phyloP scores from a whole-genome alignment of 805 yeast genomes.

The Yarrowia yakushimensis region DNA sequence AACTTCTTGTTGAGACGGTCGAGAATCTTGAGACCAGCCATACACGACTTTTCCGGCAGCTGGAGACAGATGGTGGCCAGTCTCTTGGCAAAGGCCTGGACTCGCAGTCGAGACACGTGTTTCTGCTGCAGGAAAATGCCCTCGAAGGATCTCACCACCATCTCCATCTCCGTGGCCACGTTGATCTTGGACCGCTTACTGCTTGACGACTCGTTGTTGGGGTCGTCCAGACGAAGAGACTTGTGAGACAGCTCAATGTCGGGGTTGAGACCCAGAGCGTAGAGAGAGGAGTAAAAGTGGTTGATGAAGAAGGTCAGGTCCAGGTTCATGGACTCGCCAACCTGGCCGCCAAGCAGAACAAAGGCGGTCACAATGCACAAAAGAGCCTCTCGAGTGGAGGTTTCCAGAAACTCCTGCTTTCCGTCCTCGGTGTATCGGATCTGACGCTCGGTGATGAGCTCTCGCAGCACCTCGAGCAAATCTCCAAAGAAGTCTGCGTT shows the following conservation, averaged over 20 bases:
- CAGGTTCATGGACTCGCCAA: conserved; percentile 65
- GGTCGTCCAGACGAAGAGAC: conserved; percentile 75
- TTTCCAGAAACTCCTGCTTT: conserved; percentile 45
- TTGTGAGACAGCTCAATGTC: conserved; percentile 85
- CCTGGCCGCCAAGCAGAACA: conserved; percentile 73
- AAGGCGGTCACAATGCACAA: conserved; percentile 88
- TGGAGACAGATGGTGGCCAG: conserved; percentile 63
- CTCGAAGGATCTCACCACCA: conserved; percentile 73
- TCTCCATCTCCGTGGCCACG: conserved; percentile 83
- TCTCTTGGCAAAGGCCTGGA: conserved; percentile 79
- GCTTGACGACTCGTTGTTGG: conserved; percentile 43
- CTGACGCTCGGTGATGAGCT: conserved; percentile 56
- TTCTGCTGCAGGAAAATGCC: conserved; percentile 51
- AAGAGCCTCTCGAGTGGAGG: conserved; percentile 57
- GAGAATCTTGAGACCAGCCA: conserved; percentile 72
- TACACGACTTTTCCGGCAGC: conserved; percentile 81
- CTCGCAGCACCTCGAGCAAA: conserved; percentile 82
- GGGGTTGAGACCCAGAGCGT: conserved; percentile 68
- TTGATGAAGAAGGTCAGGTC: conserved; percentile 80
- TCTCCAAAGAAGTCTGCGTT: conserved; percentile 92
- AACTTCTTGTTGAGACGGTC: conserved; percentile 71
- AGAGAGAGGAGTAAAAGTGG: conserved; percentile 64
- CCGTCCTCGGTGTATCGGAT: conserved; percentile 45
- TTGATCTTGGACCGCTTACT: conserved; percentile 57
- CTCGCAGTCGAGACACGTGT: conserved; percentile 36